Percentiles rank a stretch among this genome's conserved stretches.
phyloP scores from a whole-genome alignment of 768 basidiomycete species.

The Aureoboletus auriporus region DNA sequence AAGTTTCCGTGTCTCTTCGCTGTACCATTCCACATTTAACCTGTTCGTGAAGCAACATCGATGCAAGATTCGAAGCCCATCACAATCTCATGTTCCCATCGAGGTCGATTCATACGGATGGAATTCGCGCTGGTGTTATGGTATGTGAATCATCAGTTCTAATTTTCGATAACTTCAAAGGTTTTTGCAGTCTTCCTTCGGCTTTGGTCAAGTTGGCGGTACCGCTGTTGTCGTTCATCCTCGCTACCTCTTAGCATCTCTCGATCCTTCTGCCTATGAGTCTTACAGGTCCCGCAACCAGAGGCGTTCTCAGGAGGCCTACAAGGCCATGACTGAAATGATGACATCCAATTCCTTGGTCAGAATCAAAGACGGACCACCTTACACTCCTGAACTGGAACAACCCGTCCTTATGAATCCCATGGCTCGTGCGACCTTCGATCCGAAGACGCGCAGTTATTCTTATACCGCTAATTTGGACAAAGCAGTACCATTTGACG shows the following conservation, averaged over 20 bases:
- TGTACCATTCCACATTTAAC: not conserved
- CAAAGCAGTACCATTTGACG: constrained; percentile 49
- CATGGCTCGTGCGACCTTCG: constrained; percentile 76
- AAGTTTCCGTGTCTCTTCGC: constrained; percentile 34
- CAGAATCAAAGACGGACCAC: constrained; percentile 91
- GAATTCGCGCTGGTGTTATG: constrained; percentile 85
- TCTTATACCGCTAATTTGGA: constrained; percentile 67
- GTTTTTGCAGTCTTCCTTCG: constrained; percentile 74
- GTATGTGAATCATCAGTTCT: constrained; percentile 37
- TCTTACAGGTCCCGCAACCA: constrained; percentile 70
- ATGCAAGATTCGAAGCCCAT: constrained; percentile 86
- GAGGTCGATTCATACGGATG: constrained; percentile 91
- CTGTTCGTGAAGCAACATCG: constrained; percentile 67
- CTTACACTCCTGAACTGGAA: constrained; percentile 85
- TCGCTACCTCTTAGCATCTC: constrained; percentile 80
- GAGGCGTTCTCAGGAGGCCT: constrained; percentile 63
- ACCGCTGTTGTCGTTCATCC: constrained; percentile 86
- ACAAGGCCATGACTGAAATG: constrained; percentile 93
- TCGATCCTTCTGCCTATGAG: constrained; percentile 75
- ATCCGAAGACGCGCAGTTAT: constrained; percentile 84
- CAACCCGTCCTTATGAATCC: constrained; percentile 87
- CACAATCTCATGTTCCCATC: constrained; percentile 96
- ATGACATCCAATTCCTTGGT: constrained; percentile 93
- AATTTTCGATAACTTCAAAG: not conserved
- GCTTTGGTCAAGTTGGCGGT: constrained; percentile 98